These are phyloP conservation scores for Aspergillus udagawae DNA, from an alignment of 2,329 filamentous ascomycete species.

Conservation along the genomic window DNA sequence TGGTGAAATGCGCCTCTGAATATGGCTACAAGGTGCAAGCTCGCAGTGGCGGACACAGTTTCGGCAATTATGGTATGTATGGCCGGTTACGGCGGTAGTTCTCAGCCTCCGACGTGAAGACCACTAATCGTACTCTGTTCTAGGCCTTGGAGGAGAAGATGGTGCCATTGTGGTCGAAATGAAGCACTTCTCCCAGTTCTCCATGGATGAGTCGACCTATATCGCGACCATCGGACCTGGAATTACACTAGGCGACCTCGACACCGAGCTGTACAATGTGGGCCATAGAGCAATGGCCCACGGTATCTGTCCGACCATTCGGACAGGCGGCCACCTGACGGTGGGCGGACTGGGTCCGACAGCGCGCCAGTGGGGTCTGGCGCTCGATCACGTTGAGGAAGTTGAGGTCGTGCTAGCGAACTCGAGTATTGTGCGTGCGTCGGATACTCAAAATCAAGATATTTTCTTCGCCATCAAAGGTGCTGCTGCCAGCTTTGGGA, in stretches of 20 bases:
- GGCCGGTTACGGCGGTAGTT: not conserved
- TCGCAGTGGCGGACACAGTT: constrained; percentile 52
- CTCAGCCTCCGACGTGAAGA: not conserved
- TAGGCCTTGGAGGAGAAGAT: constrained; percentile 32
- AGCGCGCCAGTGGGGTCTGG: constrained; percentile 49
- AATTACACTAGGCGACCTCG: constrained; percentile 31
- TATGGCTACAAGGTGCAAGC: constrained; percentile 47
- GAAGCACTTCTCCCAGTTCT: constrained; percentile 28
- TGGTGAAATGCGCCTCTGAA: constrained; percentile 45
- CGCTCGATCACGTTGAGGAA: constrained; percentile 49
- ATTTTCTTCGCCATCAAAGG: constrained; percentile 35
- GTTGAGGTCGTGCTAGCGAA: constrained; percentile 47
- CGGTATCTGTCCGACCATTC: constrained; percentile 37
- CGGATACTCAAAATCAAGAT: constrained; percentile 26
- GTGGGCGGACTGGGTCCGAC: constrained; percentile 39
- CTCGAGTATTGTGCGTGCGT: constrained; percentile 29
- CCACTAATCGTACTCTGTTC: not conserved
- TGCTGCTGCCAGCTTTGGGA: constrained; percentile 36
- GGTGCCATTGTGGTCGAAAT: constrained; percentile 31
- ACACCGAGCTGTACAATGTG: constrained; percentile 25
- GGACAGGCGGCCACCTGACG: constrained; percentile 39
- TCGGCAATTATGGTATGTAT: constrained; percentile 46
- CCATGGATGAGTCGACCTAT: constrained; percentile 26
- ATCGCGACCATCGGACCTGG: constrained; percentile 35
- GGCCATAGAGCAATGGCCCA: constrained; percentile 35